Conservation (phyloP, 2,329 filamentous ascomycete species). For the Huntiella bhutanensis region DNA sequence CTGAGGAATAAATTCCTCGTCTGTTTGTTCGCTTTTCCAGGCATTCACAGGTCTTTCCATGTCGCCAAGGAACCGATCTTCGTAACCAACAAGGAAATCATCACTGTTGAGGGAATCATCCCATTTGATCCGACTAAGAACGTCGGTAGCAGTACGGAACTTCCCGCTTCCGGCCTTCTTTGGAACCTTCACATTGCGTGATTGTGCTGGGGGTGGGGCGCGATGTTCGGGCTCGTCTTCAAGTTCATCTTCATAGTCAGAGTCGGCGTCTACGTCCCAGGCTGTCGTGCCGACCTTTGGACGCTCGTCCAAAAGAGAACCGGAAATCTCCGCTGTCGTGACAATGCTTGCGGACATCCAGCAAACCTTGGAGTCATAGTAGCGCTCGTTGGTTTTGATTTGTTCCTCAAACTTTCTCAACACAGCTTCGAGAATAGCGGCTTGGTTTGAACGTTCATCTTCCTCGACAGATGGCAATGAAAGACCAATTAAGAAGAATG, state of each 20-base stretch:
- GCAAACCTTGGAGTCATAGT: slow-evolving; percentile 29
- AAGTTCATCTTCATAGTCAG: slow-evolving; percentile 18
- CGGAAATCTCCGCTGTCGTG: slow-evolving; percentile 21
- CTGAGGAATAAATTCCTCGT: slow-evolving; percentile 48
- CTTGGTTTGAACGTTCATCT: background rate
- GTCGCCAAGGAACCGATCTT: slow-evolving; percentile 38
- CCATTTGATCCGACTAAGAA: slow-evolving; percentile 41
- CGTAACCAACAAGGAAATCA: slow-evolving; percentile 40
- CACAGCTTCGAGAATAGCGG: slow-evolving; percentile 16
- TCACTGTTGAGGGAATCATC: slow-evolving; percentile 31
- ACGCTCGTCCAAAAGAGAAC: slow-evolving; percentile 26
- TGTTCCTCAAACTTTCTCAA: slow-evolving; percentile 30
- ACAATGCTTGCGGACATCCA: slow-evolving; percentile 29
- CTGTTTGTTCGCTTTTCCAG: slow-evolving; percentile 43
- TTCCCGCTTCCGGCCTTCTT: slow-evolving; percentile 22
- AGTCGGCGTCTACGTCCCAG: slow-evolving; percentile 23
- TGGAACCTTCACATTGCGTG: slow-evolving; percentile 12
- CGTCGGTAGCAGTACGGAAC: slow-evolving; percentile 37
- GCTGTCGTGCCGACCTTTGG: slow-evolving; percentile 30
- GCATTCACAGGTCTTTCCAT: slow-evolving; percentile 33
- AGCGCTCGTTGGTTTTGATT: slow-evolving; percentile 25
- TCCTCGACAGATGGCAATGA: background rate
- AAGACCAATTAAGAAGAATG: slow-evolving; percentile 1
- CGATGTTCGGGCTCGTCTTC: slow-evolving; percentile 16
- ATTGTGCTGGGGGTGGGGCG: background rate